These are phyloP conservation scores for Microthlaspi erraticum DNA, from an alignment of 345 rosid species.

Conservation along the genomic window DNA sequence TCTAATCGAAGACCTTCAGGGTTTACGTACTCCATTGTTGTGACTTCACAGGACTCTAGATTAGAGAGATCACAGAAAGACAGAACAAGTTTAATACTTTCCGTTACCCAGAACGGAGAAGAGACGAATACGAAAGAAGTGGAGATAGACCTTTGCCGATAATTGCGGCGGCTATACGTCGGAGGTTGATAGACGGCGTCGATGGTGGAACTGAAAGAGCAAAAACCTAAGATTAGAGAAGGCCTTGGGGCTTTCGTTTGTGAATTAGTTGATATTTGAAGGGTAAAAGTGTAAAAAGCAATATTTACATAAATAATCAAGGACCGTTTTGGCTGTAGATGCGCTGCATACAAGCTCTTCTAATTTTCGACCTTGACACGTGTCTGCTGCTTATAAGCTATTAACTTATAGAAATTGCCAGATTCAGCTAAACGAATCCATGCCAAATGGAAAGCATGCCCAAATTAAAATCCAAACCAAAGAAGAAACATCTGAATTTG, in stretches of 20 bases:
- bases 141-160: neutral
- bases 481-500: neutral
- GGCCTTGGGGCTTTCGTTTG: constrained; percentile 24
- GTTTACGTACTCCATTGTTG: constrained; percentile 77
- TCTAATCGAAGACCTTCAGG: constrained; percentile 87
- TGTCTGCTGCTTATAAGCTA: neutral
- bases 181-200: constrained; percentile 30
- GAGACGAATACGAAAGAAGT: neutral
- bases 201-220: constrained; percentile 16
- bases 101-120: neutral
- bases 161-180: constrained; percentile 22
- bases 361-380: neutral
- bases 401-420: neutral
- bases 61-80: constrained; percentile 4
- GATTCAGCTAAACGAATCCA: neutral
- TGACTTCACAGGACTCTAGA: neutral
- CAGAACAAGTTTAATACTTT: constrained; percentile 11
- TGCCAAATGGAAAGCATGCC: neutral
- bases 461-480: neutral
- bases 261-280: neutral
- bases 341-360: neutral
- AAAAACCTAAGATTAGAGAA: neutral
- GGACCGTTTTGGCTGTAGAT: no score
- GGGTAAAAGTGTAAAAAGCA: constrained; percentile 24
- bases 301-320: no score